A percentile compares a stretch with the other conserved stretches of the same genome.
Conservation (phyloP, 352 stramenopile genomes). For the Phytophthora niederhauseri region DNA sequence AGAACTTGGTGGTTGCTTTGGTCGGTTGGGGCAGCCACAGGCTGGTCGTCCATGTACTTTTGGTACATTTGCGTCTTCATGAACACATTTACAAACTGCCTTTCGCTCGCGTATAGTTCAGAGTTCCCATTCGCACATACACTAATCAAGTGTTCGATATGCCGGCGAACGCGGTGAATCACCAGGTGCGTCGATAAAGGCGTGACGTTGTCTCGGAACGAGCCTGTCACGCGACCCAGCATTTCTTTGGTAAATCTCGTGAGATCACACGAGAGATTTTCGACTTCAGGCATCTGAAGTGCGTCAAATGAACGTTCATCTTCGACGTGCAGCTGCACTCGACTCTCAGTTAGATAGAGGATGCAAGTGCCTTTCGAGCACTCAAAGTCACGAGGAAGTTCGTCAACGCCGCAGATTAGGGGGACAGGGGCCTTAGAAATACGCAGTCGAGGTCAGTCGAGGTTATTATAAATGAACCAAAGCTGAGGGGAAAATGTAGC, state of each 20-base stretch:
- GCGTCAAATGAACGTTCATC: slow-evolving; percentile 26
- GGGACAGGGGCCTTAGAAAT: slow-evolving; percentile 43
- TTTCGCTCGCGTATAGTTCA: slow-evolving; percentile 20
- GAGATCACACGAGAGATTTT: slow-evolving; percentile 43
- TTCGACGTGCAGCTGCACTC: slow-evolving; percentile 42
- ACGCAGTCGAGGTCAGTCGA: too few species aligned
- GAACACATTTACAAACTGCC: slow-evolving; percentile 36
- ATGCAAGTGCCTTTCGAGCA: slow-evolving; percentile 44
- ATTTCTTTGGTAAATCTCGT: slow-evolving; percentile 44
- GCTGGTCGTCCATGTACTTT: slow-evolving; percentile 53
- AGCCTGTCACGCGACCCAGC: slow-evolving; percentile 27
- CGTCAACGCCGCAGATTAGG: slow-evolving; percentile 56
- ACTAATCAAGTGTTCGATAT: slow-evolving; percentile 48
- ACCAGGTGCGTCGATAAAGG: slow-evolving; percentile 50
- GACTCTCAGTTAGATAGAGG: slow-evolving; percentile 39
- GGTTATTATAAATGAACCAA: not conserved
- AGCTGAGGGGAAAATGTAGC: not conserved
- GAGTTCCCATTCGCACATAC: slow-evolving; percentile 13
- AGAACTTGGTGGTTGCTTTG: slow-evolving; percentile 11
- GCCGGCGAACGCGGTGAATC: slow-evolving; percentile 49
- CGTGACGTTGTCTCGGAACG: slow-evolving; percentile 29
- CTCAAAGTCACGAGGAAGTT: slow-evolving; percentile 44
- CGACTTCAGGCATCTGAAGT: slow-evolving; percentile 35
- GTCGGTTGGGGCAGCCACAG: slow-evolving; percentile 7
- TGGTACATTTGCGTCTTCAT: slow-evolving; percentile 62